phyloP scores from a whole-genome alignment of 192 early-diverging fungal genomes.

The Kappamyces sp. region DNA sequence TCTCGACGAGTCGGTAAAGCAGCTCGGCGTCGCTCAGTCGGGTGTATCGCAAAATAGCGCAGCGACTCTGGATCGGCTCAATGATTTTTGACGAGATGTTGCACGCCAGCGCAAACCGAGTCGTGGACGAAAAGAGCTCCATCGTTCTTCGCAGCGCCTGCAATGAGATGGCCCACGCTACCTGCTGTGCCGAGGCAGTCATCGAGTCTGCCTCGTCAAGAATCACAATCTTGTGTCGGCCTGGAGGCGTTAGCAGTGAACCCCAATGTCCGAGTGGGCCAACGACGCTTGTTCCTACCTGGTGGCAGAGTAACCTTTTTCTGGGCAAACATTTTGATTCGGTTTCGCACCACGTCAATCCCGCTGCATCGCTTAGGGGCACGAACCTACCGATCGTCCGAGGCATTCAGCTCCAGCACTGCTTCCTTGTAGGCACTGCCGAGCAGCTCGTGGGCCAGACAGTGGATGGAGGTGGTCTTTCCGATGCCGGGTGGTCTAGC shows the following conservation, averaged over 20 bases:
- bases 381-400: conserved; percentile 77
- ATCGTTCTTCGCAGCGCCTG: conserved; percentile 96
- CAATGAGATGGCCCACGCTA: no score
- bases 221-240: conserved; percentile 64
- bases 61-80: conserved; percentile 95
- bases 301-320: conserved; percentile 93
- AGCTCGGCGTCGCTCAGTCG: conserved; percentile 77
- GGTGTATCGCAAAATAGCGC: conserved; percentile 83
- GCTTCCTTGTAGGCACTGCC: conserved; percentile 84
- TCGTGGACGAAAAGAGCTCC: conserved; percentile 95
- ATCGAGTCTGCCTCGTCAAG: conserved; percentile 98
- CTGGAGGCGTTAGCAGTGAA: background rate
- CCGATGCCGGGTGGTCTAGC: conserved; percentile 89
- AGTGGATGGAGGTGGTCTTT: conserved; percentile 94
- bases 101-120: conserved; percentile 94
- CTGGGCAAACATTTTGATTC: conserved; percentile 98
- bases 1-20: conserved; percentile 69
- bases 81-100: conserved; percentile 96
- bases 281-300: conserved; percentile 26
- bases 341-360: conserved; percentile 92
- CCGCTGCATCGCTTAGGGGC: conserved; percentile 48
- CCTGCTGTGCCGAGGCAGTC: conserved; percentile 82
- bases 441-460: conserved; percentile 83
- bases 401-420: conserved; percentile 96
- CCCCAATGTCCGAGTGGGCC: conserved; percentile 34